Evolutionary conservation across 1,139 yeast species (phyloP).

Genomic region (Sugiyamaella castrensis): DNA sequence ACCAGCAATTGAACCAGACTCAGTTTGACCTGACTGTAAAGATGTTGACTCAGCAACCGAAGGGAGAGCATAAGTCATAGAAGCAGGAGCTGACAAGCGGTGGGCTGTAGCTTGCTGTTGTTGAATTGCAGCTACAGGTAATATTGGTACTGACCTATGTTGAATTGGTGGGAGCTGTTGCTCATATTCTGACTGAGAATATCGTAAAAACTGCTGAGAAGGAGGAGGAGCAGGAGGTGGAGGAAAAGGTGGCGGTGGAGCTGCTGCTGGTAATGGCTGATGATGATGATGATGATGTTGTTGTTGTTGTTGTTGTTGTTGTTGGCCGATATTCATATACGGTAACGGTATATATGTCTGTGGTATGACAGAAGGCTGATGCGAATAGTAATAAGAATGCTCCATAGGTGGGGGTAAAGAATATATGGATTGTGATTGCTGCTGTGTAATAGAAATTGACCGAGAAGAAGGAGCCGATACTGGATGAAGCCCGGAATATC

Average conservation of each 20-base stretch:
- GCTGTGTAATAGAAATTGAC: slow-evolving; percentile 31
- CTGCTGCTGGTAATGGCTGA: slow-evolving; percentile 18
- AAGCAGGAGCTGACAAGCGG: neutral
- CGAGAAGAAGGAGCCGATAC: slow-evolving; percentile 13
- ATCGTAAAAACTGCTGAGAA: neutral
- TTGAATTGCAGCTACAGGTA: neutral
- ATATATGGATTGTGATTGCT: slow-evolving; percentile 22
- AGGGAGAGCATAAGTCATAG: neutral
- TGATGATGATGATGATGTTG: slow-evolving; percentile 16
- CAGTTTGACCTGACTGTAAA: no score
- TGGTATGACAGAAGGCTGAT: no score
- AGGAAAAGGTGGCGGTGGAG: slow-evolving; percentile 29
- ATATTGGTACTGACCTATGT: neutral
- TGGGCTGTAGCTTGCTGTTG: neutral
- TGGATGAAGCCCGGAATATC: no score
- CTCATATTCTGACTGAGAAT: no score
- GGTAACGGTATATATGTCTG: no score
- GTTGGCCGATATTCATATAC: neutral
- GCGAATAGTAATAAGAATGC: no score
- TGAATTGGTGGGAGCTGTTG: neutral
- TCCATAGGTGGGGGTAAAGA: no score
- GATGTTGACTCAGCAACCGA: neutral
- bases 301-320: slow-evolving; percentile 11
- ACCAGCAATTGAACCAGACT: no score
- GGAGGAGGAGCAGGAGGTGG: slow-evolving; percentile 7